Evolutionary conservation across 129 eudicot species (phyloP), one percentile per base, ranked within the genome.

Genomic region (Rutidosis leptorrhynchoides): DNA sequence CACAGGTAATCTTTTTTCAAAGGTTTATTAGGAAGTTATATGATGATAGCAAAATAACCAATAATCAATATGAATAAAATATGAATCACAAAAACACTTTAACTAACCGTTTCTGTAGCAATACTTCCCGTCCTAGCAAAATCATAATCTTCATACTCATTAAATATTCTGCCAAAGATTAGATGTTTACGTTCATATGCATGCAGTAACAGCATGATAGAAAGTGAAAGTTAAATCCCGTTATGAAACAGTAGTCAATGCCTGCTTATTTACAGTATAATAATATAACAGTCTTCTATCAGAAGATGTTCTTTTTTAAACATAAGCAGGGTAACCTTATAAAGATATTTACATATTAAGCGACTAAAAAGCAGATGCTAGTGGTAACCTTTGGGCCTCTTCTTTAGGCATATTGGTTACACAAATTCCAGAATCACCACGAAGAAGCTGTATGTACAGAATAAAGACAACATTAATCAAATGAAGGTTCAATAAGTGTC

Each of bases 351-450:
- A 64, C 56, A 64, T 15, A 49, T 61, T 20, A 49, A 25, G 10
- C 29, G 20, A 35, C 25, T 32, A 3, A 53, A 51, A 42, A 10
- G 65, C 22, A 48, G n/a, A 60, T 29, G 65, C 12, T 21, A 48
- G 40, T 28, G 9, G 74, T 33, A 74, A 90, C 97, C 88, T 90
- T 68, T 89, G 80, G 51, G 84, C 85, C 54, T 94, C 95, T 70
- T 94, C 95, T 49, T 79, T 83, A 12, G 95, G 74, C 84, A 89
- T 65, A 74, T 77, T 84, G 55, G 99, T 89, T 21, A 90, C 74
- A 61, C 80, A 79, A 63, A 94, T 93, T 17, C 99, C 99, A 3
- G 93, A 82, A 80, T 89, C 93, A 37, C 99, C 99, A 2, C 83
- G 88, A 9, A 94, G 78, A 78, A 94, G 85, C 99, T 94, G 87